Evolutionary conservation across 495 filamentous ascomycete genomes (phyloP), one percentile per base, ranked within the genome.

Genomic region (Amniculicola lignicola): DNA sequence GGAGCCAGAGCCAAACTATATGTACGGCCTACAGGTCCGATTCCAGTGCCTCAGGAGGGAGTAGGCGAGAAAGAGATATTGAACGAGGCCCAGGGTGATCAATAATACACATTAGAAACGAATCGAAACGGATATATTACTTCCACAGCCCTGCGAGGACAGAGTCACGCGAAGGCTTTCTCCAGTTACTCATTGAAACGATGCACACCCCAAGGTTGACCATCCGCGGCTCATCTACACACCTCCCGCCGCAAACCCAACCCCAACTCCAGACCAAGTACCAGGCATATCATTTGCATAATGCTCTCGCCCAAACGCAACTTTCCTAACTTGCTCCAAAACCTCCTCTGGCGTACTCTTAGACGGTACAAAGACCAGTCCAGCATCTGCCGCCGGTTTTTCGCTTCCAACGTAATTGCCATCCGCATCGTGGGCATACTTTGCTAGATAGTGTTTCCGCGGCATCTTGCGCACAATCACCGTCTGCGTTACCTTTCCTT

Each of bases 401-500:
- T 50, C 37, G 16, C 55, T 59, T 4, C 61, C 61, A 29, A 63
- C 25, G 36, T 63, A 63, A 21, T 63, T 59, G 5, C 61, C 61
- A 2, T 63, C 37, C 3, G 21, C 21, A 23, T 63, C 61, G 37
- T 54, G 59, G 23, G 61, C 55, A 42, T 63, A 63, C 41, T 55
- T 38, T 44, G 51, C 51, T 15, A 49, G 42, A 42, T 59, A 63
- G 25, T 57, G 42, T 2, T 33, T 44, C 9, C 61, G 61, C 3
- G 31, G 14, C 61, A 63, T 63, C 38, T 63, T 59, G 2, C 61
- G 61, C 42, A 47, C 61, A 27, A 54, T 51, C 33, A 63, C 55
- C 2, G 31, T 48, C 15, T 54, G 54, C 0, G 40, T 29, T 1
- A 55, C 36, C 29, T 36, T 35, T 10, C 15, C 31, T 12, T 21